Base-by-base conservation (phyloP, 495 filamentous ascomycete species). In the Evernia prunastri region DNA sequence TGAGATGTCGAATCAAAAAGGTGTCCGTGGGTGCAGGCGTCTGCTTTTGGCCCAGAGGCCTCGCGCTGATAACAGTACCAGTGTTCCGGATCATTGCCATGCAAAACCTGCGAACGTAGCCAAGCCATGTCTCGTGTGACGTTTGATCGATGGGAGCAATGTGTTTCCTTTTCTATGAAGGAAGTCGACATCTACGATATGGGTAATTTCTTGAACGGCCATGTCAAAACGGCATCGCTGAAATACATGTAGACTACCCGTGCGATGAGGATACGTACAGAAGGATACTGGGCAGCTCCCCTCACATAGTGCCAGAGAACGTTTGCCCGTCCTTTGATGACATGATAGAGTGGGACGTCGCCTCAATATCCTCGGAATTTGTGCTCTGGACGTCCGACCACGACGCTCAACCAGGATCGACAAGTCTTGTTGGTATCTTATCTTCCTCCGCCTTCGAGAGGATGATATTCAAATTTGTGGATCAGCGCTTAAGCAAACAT, bases 61-160 rank as follows among this genome's bases (percentile, higher is more conserved):
- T 49, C 25, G 27, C 23, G 13, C 45, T 49, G 25, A 15, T 49
- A 27, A 27, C 5, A 2, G 0, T 33, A 20, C 13, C 13, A 45
- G 51, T 51, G 42, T 23, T 60, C 63, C 56, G 37, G 47, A 8
- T 29, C 17, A 45, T 60, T 25, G 43, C 58, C 63, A 43, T 65
- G 57, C 40, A 17, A 42, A 12, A 35, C 57, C 11, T 65, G 63
- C 51, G 39, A 20, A n/a, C 58, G 37, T 29, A 35, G 39, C 15
- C 51, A 31, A 33, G 13, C 11, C 31, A 9, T 18, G 23, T 13
- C 25, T 29, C 31, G 25, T 18, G 18, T 27, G 23, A 42, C 63
- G 1, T 53, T 36, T 23, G 27, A 43, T n/a, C 23, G n/a, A 40
- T 60, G 63, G 63, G 60, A 60, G 33, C 57, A 43, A 43, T 65